Evolutionary conservation across 1,139 yeast species (phyloP), one percentile per base, ranked within the genome.

Genomic region (Petasospora rhodanensis): DNA sequence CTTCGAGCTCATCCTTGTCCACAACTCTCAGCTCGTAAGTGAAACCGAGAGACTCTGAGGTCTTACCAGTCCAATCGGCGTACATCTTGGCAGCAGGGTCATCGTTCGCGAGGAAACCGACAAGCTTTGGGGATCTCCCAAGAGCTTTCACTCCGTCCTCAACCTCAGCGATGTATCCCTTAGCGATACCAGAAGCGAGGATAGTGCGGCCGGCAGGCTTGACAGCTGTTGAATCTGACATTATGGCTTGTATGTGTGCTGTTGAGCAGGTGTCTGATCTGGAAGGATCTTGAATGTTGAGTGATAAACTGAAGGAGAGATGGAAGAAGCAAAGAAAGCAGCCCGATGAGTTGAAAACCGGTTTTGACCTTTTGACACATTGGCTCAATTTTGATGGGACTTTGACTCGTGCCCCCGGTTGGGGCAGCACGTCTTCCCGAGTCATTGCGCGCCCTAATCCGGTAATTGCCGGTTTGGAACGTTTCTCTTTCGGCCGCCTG

Each of bases 11-110:
- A 49, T 91, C 95, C 57, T 83, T 85, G 46, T 73, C 76, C 14
- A 62, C 63, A 9, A 82, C 79, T 31, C 86, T 66, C 45, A 93
- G 64, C 55, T 87, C 91, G 56, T 86, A 91, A 20, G 73, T 66
- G 62, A 91, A 87, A 1, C 98, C 98, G 36, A 86, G 64, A 14
- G 81, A 77, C 50, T 77, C 81, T 45, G 95, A 79, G 1, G 97
- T 89, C 58, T 86, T 89, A 22, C 82, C 84, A 0, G 98, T 91
- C 96, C 96, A 91, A 35, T 79, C 79, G 28, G 98, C 98, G 56
- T 91, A 91, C 83, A 82, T 82, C 52, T 72, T 73, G 4, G 96
- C 97, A 8, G 97, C 96, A 3, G 97, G 97, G 51, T 91, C 98
- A 16, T 70, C 68, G 55, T 91, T 91, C 18, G 97, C 97, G 32